Base-by-base conservation (phyloP, 441 rosid species). In the Capsella rubella region DNA sequence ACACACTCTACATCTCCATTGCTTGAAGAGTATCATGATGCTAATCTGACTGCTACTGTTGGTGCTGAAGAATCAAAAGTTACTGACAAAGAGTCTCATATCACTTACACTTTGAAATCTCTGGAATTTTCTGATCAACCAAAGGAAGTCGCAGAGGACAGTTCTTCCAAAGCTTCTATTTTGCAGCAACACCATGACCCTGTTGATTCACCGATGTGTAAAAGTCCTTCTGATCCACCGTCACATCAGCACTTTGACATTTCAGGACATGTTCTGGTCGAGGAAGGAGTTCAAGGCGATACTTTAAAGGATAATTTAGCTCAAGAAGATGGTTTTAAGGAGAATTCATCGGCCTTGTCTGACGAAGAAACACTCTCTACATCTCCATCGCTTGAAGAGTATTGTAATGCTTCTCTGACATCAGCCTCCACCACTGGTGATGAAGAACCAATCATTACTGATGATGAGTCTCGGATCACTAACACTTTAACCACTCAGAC, bases 261-360 rank as follows among this genome's bases (percentile, higher is more conserved):
- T 77, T 37, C 64, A 64, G 64, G 39, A 18, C 71, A 67, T 46
- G 31, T 57, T 45, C 29, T 14, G 12, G 47, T 80, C 32, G 82
- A 69, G 37, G 57, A 69, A 49, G 76, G 55, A 49, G 40, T 29
- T 8, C 82, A 82, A 69, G 85, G 66, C 21, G 69, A 67, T 74
- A n/a, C 18, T 15, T 12, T 32, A 35, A 35, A 35, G 34, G 83
- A 87, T 46, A 68, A 62, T 47, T 51, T 63, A 49, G 53, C 8
- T 49, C 28, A 82, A 60, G 85, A 59, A 42, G 67, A 67, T 76
- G 13, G 39, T 18, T 12, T 31, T 53, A 50, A 39, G 32, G 85
- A 87, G 42, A 66, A 65, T 43, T 55, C 61, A 47, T 59, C 75
- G 42, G 55, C 42, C 29, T 73, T 52, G 8, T 42, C 63, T 56